Evolutionary conservation across 805 yeast species (phyloP), one percentile per base, ranked within the genome.

Genomic region (Vanderwaltozyma tropicalis): DNA sequence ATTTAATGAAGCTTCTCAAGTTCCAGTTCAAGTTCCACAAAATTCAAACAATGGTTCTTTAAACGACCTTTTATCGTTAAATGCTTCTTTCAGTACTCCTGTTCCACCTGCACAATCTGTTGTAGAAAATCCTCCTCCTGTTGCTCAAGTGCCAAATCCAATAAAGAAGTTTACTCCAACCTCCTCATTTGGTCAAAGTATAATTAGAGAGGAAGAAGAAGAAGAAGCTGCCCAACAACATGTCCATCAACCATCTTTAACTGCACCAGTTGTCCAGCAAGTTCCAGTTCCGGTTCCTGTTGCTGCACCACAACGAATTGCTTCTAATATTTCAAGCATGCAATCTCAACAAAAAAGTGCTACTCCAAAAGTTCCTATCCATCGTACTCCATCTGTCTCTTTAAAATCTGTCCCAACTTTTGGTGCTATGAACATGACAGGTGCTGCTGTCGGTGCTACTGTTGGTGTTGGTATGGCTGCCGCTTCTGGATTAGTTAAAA

Each of bases 121-220:
- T 12, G 32, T 51, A 15, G 41, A 35, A 13, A 32, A 32, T 20
- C 27, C 39, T 10, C n/a, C 12, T 4, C 4, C 22, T 10, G 10
- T 26, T 26, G 13, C 22, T 2, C 36, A 32, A 29, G 27, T 19
- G 25, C 31, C 46, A 21, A 34, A 28, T 60, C 12, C 57, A 62
- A 34, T 43, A 63, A 63, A 61, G 42, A 61, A 63, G 31, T 89
- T 88, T 62, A 80, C 74, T 38, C 96, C 96, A 26, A 70, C 87
- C 14, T 86, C 96, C 0, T 62, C 72, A 10, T 89, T 88, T 66
- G 97, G 97, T 24, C 95, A 82, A 61, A 71, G 71, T 26, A 68
- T 88, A 37, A 61, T 66, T 20, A 61, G 57, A 31, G 61, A 59
- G 37, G 57, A 59, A 45, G 49, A 54, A 25, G 49, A 48, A 27